These are phyloP conservation scores for Dactylellina leptospora DNA, from an alignment of 2,329 filamentous ascomycete species.

Conservation along the genomic window DNA sequence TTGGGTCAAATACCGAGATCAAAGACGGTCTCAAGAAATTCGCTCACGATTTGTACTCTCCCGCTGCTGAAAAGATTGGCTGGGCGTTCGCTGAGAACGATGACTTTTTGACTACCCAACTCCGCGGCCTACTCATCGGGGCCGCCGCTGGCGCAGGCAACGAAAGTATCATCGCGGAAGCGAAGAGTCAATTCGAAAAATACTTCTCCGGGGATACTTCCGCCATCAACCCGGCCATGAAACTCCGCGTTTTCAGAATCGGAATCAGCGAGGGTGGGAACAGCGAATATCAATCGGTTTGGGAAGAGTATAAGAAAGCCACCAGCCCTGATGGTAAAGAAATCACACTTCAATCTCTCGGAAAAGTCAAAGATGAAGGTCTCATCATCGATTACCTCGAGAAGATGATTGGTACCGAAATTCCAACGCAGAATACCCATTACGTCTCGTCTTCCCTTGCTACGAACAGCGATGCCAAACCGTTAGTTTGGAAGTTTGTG, in stretches of 20 bases:
- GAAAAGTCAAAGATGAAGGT: conserved; percentile 73
- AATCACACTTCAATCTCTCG: conserved; percentile 79
- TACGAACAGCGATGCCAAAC: conserved; percentile 76
- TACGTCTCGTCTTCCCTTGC: conserved; percentile 77
- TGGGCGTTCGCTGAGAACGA: conserved; percentile 84
- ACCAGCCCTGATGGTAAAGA: conserved; percentile 91
- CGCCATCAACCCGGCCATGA: conserved; percentile 82
- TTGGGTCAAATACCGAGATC: conserved; percentile 73
- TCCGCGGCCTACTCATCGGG: conserved; percentile 81
- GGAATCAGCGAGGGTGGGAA: conserved; percentile 77
- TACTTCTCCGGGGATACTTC: conserved; percentile 75
- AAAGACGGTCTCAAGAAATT: conserved; percentile 79
- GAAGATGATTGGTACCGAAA: conserved; percentile 83
- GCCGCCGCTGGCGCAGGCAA: conserved; percentile 81
- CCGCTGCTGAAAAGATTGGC: conserved; percentile 79
- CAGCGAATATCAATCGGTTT: conserved; percentile 76
- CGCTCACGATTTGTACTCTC: conserved; percentile 76
- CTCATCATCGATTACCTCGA: conserved; percentile 74
- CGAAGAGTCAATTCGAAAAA: conserved; percentile 79
- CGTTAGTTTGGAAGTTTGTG: conserved; percentile 83
- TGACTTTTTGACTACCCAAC: conserved; percentile 80
- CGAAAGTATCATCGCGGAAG: conserved; percentile 76
- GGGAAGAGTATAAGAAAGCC: conserved; percentile 83
- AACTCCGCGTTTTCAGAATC: conserved; percentile 80
- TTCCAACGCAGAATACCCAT: conserved; percentile 87